These are phyloP conservation scores for Hamigera avellanea DNA, from an alignment of 495 filamentous ascomycete genomes.

Conservation along the genomic window DNA sequence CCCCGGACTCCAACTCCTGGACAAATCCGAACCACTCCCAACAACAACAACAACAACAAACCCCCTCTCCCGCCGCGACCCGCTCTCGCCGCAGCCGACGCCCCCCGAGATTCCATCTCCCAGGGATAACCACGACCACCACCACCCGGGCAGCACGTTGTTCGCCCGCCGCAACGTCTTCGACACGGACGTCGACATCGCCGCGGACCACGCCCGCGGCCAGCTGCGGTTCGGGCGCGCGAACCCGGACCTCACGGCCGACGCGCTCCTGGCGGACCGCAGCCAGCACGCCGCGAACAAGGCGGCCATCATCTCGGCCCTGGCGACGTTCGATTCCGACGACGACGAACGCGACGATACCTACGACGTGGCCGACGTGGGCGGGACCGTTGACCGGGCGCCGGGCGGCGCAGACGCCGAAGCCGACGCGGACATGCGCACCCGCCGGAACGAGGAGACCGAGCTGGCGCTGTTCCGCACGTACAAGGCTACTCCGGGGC, in stretches of 20 bases:
- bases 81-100: constrained; percentile 29
- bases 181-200: constrained; percentile 66
- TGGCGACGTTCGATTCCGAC: constrained; percentile 84
- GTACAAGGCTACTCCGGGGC: constrained; percentile 46
- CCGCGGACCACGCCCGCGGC: constrained; percentile 36
- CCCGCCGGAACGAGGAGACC: constrained; percentile 20
- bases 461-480: constrained; percentile 51
- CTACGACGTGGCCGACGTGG: constrained; percentile 85
- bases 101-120: constrained; percentile 20
- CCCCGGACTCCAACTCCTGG: constrained; percentile 26
- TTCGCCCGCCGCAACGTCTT: constrained; percentile 52
- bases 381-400: constrained; percentile 63
- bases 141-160: constrained; percentile 10
- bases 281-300: constrained; percentile 53
- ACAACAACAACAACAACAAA: constrained; percentile 7
- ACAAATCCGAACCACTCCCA: constrained; percentile 30
- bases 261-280: constrained; percentile 42
- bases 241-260: constrained; percentile 50
- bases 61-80: constrained; percentile 13
- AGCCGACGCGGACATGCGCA: constrained; percentile 23
- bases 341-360: constrained; percentile 98
- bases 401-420: constrained; percentile 29
- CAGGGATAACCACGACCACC: too few species aligned
- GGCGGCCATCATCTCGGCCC: constrained; percentile 80
- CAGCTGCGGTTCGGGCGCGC: constrained; percentile 68